A percentile compares a stretch with the other conserved stretches of the same genome.
These are phyloP conservation scores for Kwoniella heveanensis DNA, from an alignment of 768 basidiomycete species.

Conservation along the genomic window DNA sequence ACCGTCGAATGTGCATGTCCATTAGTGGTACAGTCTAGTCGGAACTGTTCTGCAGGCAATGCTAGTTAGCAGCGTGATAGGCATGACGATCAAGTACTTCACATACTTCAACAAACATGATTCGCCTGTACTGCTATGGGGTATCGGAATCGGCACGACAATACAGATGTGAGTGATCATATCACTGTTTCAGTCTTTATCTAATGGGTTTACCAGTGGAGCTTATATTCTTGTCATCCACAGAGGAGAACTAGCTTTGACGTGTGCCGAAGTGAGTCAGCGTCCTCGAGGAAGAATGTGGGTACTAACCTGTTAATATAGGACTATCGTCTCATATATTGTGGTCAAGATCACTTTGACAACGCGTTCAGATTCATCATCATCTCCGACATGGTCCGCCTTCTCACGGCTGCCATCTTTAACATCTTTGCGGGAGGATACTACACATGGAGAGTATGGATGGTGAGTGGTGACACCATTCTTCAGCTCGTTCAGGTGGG, in stretches of 20 bases:
- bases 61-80: constrained; percentile 10
- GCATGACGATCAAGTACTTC: constrained; percentile 17
- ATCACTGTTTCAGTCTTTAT: background rate
- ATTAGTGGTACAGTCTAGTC: constrained; percentile 14
- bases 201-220: too few relatives aligned
- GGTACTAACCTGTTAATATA: too few relatives aligned
- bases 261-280: constrained; percentile 16
- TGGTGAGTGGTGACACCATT: constrained; percentile 10
- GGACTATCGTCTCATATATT: constrained; percentile 15
- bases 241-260: constrained; percentile 9
- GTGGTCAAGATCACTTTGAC: constrained; percentile 13
- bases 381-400: constrained; percentile 6
- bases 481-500: too few relatives aligned
- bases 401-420: constrained; percentile 9
- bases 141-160: constrained; percentile 16
- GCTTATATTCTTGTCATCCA: too few relatives aligned
- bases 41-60: constrained; percentile 16
- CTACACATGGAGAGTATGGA: constrained; percentile 23
- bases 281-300: background rate
- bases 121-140: constrained; percentile 12
- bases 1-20: too few relatives aligned
- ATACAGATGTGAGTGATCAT: constrained; percentile 12
- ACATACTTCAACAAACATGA: constrained; percentile 14
- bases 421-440: constrained; percentile 13
- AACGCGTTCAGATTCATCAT: constrained; percentile 12